A percentile compares a stretch with the other conserved stretches of the same genome.
These are phyloP conservation scores for Lachnellula subtilissima DNA, from an alignment of 2,329 filamentous ascomycete genomes.

Conservation along the genomic window DNA sequence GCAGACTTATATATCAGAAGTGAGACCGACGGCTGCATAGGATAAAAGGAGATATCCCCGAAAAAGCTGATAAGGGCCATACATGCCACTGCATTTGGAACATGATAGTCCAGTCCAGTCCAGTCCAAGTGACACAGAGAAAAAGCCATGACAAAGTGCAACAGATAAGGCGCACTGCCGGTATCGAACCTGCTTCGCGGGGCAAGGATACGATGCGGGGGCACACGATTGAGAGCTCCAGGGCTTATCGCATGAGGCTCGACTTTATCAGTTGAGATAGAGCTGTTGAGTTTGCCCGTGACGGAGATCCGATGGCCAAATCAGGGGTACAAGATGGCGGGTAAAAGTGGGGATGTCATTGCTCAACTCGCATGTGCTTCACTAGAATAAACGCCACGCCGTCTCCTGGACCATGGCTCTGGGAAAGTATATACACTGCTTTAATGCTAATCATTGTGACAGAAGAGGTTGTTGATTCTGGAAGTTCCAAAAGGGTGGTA, in stretches of 20 bases:
- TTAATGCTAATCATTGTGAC: not conserved
- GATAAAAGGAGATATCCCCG: not conserved
- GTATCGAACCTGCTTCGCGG: not conserved
- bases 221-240: not conserved
- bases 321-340: not conserved
- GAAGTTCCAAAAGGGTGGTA: no score
- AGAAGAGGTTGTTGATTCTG: no score
- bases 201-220: not conserved
- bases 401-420: not conserved
- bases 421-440: not conserved
- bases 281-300: not conserved
- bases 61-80: not conserved
- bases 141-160: not conserved
- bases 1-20: conserved; percentile 1
- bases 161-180: not conserved
- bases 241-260: not conserved
- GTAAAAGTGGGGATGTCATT: conserved; percentile 3
- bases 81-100: not conserved
- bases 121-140: not conserved
- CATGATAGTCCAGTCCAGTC: no score
- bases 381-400: not conserved
- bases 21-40: not conserved
- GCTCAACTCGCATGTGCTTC: not conserved
- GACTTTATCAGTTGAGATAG: not conserved
- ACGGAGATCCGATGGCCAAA: conserved; percentile 3